These are phyloP conservation scores for Staphylotrichum longicolle DNA, from an alignment of 495 filamentous ascomycete genomes.

Conservation along the genomic window DNA sequence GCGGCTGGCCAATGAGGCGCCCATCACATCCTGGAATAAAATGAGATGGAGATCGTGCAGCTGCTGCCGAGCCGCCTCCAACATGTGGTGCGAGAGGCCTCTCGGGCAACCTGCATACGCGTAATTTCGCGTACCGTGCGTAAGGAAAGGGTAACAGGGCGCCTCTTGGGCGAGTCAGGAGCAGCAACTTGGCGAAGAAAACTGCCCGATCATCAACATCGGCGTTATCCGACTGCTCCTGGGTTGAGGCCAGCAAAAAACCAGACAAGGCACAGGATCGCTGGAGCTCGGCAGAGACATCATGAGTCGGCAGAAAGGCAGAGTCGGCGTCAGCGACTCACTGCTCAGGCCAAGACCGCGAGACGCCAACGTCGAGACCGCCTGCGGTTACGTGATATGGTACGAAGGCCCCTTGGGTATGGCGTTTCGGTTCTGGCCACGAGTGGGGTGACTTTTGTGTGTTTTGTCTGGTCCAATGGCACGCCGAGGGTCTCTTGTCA, in stretches of 20 bases:
- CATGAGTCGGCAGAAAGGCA: too few relatives aligned
- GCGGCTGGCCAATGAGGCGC: constrained; percentile 2
- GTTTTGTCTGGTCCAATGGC: constrained; percentile 12
- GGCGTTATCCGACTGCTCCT: too few relatives aligned
- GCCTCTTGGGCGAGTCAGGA: too few relatives aligned
- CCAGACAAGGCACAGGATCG: constrained; percentile 1
- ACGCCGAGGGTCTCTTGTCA: constrained; percentile 9
- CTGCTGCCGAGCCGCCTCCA: constrained; percentile 1
- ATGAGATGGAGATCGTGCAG: constrained; percentile 18
- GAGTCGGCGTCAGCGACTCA: not conserved
- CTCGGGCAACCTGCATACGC: not conserved
- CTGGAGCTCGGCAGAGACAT: not conserved
- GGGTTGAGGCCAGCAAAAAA: too few relatives aligned
- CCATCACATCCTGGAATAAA: constrained; percentile 6
- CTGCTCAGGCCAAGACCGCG: constrained; percentile 12
- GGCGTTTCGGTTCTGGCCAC: not conserved
- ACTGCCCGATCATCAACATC: too few relatives aligned
- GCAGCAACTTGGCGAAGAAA: too few relatives aligned
- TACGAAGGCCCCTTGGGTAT: not conserved
- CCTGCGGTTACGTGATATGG: too few relatives aligned
- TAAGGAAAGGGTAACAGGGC: not conserved
- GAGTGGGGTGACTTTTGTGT: constrained; percentile 7
- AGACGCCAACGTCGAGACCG: not conserved
- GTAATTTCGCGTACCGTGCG: not conserved
- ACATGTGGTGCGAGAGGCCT: constrained; percentile 1